Conservation (phyloP, 148 eudicot species). For the Rheum nobile region DNA sequence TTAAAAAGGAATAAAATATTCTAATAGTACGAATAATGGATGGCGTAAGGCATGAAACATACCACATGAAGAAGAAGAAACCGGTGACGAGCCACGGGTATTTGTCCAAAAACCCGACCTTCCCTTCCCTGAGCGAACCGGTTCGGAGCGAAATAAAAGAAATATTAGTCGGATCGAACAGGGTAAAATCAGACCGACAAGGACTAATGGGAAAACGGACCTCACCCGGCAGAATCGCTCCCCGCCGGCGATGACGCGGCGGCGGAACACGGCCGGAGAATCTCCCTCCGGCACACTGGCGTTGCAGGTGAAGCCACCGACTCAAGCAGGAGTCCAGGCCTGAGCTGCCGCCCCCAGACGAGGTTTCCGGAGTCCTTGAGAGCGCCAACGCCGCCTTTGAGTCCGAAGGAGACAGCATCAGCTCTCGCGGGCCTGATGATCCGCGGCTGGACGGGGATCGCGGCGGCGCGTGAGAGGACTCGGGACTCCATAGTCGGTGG, state of each 20-base stretch:
- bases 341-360: conserved; percentile 74
- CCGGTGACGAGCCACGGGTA: conserved; percentile 78
- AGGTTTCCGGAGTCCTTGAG: conserved; percentile 59
- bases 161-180: conserved; percentile 14
- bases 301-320: conserved; percentile 11
- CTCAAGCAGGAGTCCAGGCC: conserved; percentile 63
- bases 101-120: conserved; percentile 67
- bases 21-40: not conserved
- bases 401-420: conserved; percentile 8
- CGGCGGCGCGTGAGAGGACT: conserved; percentile 52
- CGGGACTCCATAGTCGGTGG: conserved; percentile 56
- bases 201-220: conserved; percentile 39
- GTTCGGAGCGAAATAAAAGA: not conserved
- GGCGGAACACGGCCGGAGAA: conserved; percentile 52
- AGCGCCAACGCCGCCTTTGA: conserved; percentile 10
- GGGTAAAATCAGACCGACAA: conserved; percentile 12
- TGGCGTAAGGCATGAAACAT: conserved; percentile 13
- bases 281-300: conserved; percentile 17
- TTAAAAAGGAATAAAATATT: not conserved
- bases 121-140: conserved; percentile 40
- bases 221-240: conserved; percentile 90
- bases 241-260: conserved; percentile 50
- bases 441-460: conserved; percentile 40
- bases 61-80: conserved; percentile 99
- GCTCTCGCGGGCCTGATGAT: conserved; percentile 21